Conservation (phyloP, 352 stramenopile species). For the Phytophthora pseudosyringae region DNA sequence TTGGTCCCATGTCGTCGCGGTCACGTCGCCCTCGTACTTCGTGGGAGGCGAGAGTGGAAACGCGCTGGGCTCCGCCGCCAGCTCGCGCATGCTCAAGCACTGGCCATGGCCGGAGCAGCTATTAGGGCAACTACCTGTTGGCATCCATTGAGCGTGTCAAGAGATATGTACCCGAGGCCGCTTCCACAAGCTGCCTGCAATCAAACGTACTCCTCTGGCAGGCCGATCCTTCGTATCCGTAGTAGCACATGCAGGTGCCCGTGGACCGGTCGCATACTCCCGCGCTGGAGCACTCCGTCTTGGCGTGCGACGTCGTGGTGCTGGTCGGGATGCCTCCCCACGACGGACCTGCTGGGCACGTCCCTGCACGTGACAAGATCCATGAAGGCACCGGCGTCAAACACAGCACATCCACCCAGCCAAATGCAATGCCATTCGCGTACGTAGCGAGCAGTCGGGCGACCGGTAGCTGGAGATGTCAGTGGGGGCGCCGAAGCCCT, state of each 20-base stretch:
- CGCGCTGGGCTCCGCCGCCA: conserved; percentile 51
- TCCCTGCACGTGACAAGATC: conserved; percentile 39
- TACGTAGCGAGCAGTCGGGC: conserved; percentile 86
- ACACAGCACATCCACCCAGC: neutral
- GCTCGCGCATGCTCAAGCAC: conserved; percentile 71
- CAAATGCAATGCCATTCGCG: neutral
- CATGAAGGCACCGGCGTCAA: neutral
- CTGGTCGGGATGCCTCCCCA: conserved; percentile 64
- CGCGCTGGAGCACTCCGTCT: conserved; percentile 68
- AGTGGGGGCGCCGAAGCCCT: conserved; percentile 84
- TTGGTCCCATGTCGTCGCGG: conserved; percentile 78
- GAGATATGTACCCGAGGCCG: neutral
- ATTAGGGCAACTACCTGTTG: conserved; percentile 51
- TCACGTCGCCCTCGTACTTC: conserved; percentile 62
- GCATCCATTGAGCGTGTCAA: neutral
- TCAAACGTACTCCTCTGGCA: conserved; percentile 64
- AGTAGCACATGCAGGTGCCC: conserved; percentile 71
- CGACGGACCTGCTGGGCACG: conserved; percentile 68
- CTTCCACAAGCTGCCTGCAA: neutral
- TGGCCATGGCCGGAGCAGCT: conserved; percentile 76
- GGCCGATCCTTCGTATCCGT: conserved; percentile 70
- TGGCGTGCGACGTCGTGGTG: conserved; percentile 46
- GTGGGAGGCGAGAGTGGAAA: conserved; percentile 65
- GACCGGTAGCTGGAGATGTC: conserved; percentile 83
- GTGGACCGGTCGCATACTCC: conserved; percentile 60